phyloP scores from a whole-genome alignment of 352 stramenopile species.

The Nothophytophthora sp. region DNA sequence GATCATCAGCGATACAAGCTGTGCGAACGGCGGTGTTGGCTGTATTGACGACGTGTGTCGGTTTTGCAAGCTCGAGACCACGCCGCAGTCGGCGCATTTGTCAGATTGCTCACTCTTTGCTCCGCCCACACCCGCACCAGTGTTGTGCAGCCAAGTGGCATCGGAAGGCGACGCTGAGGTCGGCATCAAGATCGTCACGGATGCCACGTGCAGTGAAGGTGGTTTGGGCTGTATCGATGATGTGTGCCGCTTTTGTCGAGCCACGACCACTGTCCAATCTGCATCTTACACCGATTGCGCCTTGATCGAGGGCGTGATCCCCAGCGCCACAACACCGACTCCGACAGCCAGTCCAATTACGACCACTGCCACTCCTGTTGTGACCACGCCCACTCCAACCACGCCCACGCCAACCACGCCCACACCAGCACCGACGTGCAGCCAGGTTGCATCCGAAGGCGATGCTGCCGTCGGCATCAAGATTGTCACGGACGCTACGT shows the following conservation, averaged over 20 bases:
- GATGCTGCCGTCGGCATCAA: slow-evolving; percentile 16
- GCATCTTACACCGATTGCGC: slow-evolving; percentile 1
- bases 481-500: slow-evolving; percentile 5
- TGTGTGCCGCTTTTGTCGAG: slow-evolving; percentile 24
- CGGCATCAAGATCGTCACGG: slow-evolving; percentile 14
- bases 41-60: slow-evolving; percentile 21
- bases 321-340: neutral
- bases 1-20: slow-evolving; percentile 3
- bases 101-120: slow-evolving; percentile 4
- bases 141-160: neutral
- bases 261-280: slow-evolving; percentile 8
- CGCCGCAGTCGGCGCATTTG: neutral
- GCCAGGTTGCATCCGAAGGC: slow-evolving; percentile 10
- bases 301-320: neutral
- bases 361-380: neutral
- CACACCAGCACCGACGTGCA: neutral
- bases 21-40: slow-evolving; percentile 7
- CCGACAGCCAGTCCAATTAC: neutral
- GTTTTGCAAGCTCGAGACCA: slow-evolving; percentile 10
- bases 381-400: neutral
- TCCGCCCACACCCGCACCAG: no score
- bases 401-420: neutral
- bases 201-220: slow-evolving; percentile 9
- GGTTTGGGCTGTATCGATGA: slow-evolving; percentile 22
- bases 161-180: slow-evolving; percentile 12